These are phyloP conservation scores for Apiotrichum porosum DNA, from an alignment of 1,284 basidiomycete species.

Conservation along the genomic window DNA sequence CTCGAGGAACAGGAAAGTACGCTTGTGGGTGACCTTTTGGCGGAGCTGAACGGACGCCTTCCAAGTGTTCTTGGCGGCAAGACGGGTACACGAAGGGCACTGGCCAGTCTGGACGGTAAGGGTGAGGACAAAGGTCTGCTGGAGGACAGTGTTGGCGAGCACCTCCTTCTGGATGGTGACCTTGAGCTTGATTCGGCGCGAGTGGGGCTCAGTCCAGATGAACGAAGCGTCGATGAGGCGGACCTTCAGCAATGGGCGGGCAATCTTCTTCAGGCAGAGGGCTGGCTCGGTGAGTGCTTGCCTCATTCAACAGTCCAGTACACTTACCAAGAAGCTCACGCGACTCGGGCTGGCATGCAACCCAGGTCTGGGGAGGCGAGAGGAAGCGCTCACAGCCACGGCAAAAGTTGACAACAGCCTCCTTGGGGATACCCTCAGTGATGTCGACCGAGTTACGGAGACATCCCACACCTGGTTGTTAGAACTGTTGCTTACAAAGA, in stretches of 20 bases:
- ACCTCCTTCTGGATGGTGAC: slow-evolving; percentile 99
- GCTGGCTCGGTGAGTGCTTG: slow-evolving; percentile 51
- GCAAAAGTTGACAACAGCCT: slow-evolving; percentile 91
- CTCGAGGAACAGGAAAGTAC: slow-evolving; percentile 96
- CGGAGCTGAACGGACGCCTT: slow-evolving; percentile 94
- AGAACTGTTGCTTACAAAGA: slow-evolving; percentile 51
- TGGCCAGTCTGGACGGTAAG: slow-evolving; percentile 94
- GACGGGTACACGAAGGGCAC: slow-evolving; percentile 85
- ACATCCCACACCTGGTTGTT: slow-evolving; percentile 33
- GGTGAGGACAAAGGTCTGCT: slow-evolving; percentile 96
- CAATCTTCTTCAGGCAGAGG: slow-evolving; percentile 87
- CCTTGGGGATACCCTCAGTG: slow-evolving; percentile 96
- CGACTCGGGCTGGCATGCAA: slow-evolving; percentile 80
- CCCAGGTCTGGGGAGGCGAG: slow-evolving; percentile 85
- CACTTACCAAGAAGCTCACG: slow-evolving; percentile 70
- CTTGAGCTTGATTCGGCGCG: slow-evolving; percentile 85
- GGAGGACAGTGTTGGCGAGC: slow-evolving; percentile 87
- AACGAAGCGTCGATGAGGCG: slow-evolving; percentile 95
- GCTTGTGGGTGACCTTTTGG: slow-evolving; percentile 95
- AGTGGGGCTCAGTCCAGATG: slow-evolving; percentile 99
- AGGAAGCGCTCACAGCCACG: slow-evolving; percentile 94
- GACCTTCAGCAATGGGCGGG: slow-evolving; percentile 82
- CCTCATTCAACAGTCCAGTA: not conserved
- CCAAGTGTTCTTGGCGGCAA: slow-evolving; percentile 99
- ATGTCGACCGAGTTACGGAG: slow-evolving; percentile 72